phyloP scores from a whole-genome alignment of 2,329 filamentous ascomycete species.

The Fusarium verrucosum region DNA sequence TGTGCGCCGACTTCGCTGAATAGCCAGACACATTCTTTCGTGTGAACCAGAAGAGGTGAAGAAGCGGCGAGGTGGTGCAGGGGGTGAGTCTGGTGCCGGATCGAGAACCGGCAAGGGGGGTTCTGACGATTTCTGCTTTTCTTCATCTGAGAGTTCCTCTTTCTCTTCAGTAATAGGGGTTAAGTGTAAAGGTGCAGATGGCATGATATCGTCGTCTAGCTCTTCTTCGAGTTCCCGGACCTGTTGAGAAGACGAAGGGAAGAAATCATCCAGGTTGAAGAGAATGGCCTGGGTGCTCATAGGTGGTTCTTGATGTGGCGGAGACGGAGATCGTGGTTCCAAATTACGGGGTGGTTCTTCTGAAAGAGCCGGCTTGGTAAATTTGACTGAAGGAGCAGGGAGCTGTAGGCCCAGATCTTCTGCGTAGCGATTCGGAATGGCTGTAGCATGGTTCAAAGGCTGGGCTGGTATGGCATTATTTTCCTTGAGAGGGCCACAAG shows the following conservation, averaged over 20 bases:
- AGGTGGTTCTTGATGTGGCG: constrained; percentile 43
- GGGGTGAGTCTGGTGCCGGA: constrained; percentile 12
- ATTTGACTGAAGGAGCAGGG: constrained; percentile 1
- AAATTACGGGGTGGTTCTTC: constrained; percentile 1
- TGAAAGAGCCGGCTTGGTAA: neutral
- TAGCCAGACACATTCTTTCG: constrained; percentile 48
- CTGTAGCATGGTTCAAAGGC: neutral
- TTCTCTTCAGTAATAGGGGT: constrained; percentile 26
- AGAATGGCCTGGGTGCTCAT: constrained; percentile 64
- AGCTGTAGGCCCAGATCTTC: constrained; percentile 35
- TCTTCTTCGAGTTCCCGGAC: constrained; percentile 60
- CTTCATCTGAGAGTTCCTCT: constrained; percentile 16
- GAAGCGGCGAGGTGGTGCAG: constrained; percentile 43
- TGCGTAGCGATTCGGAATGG: constrained; percentile 15
- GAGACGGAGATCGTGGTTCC: constrained; percentile 25
- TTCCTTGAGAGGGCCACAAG: neutral
- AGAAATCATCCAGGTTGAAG: constrained; percentile 62
- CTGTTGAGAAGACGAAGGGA: constrained; percentile 66
- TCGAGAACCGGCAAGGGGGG: constrained; percentile 24
- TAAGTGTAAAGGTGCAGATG: constrained; percentile 1
- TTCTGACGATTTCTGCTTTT: constrained; percentile 14
- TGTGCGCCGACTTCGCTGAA: constrained; percentile 49
- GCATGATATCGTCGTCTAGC: constrained; percentile 8
- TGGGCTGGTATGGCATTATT: neutral
- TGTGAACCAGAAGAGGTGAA: constrained; percentile 52